These are phyloP conservation scores for Venturia nashicola DNA, from an alignment of 2,329 filamentous ascomycete species.

Conservation along the genomic window DNA sequence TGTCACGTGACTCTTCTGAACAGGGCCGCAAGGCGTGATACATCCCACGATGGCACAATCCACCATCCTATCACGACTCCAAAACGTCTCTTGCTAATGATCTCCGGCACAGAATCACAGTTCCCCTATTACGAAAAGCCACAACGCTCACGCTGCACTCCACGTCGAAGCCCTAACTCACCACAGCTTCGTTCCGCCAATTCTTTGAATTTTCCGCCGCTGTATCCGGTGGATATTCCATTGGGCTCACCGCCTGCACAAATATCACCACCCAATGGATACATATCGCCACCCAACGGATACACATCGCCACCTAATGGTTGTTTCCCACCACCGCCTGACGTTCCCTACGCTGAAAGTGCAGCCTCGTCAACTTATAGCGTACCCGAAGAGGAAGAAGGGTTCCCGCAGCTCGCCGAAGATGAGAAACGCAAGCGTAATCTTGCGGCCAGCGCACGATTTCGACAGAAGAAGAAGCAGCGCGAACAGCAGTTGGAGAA, in stretches of 20 bases:
- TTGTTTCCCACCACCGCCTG: conserved; percentile 13
- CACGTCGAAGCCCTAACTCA: neutral
- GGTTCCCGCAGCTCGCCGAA: conserved; percentile 27
- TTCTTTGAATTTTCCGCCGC: conserved; percentile 1
- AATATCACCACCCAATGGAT: neutral
- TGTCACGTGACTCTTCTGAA: neutral
- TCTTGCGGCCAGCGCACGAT: conserved; percentile 38
- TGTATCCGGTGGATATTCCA: neutral
- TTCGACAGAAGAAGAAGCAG: conserved; percentile 44
- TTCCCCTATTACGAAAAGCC: neutral
- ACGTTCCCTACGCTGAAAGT: conserved; percentile 22
- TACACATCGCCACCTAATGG: neutral
- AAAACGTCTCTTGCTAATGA: neutral
- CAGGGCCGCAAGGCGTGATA: neutral
- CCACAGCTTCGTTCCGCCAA: neutral
- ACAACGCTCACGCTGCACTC: neutral
- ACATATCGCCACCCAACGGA: neutral
- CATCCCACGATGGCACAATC: neutral
- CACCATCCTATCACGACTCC: neutral
- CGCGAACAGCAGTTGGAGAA: conserved; percentile 39
- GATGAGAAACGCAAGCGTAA: conserved; percentile 42
- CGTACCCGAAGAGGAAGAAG: conserved; percentile 16
- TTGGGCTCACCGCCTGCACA: neutral
- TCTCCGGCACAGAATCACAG: neutral
- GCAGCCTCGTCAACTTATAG: conserved; percentile 14